Conservation (phyloP, 495 filamentous ascomycete genomes). For the Trichoderma virens region DNA sequence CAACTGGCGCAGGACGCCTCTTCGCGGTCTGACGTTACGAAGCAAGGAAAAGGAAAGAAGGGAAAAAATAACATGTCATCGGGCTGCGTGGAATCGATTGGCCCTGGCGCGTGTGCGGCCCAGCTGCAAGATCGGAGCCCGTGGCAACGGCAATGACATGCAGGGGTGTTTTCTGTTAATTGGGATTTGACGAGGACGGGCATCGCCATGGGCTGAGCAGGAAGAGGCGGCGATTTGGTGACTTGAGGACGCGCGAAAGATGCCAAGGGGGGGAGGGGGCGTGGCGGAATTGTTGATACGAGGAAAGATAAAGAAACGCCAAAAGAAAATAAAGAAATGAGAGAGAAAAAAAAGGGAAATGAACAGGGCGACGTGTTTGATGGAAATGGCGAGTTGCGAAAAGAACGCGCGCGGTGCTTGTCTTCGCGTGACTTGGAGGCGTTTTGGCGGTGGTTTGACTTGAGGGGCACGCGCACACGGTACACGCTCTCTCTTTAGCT, state of each 20-base stretch:
- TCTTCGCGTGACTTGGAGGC: not conserved
- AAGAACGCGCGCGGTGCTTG: too few species aligned
- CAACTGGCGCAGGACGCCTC: not conserved
- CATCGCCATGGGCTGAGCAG: not conserved
- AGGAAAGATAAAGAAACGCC: too few species aligned
- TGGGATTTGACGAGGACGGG: too few species aligned
- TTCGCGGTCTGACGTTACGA: too few species aligned
- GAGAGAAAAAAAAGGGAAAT: too few species aligned
- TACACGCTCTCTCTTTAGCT: not conserved
- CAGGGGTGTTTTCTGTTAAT: too few species aligned
- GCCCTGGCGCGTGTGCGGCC: not conserved
- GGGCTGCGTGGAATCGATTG: not conserved
- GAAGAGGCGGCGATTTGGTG: not conserved
- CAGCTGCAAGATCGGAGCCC: not conserved
- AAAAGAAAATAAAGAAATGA: too few species aligned
- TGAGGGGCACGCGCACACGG: not conserved
- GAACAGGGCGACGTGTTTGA: not conserved
- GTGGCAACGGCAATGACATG: not conserved
- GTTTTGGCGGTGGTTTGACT: not conserved
- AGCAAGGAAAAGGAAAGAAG: not conserved
- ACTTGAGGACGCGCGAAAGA: not conserved
- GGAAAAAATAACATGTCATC: not conserved
- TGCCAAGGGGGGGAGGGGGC: not conserved
- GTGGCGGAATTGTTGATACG: not conserved
- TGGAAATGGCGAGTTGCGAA: not conserved